Conservation (phyloP, 2,329 filamentous ascomycete species). For the Diaporthe capsici region DNA sequence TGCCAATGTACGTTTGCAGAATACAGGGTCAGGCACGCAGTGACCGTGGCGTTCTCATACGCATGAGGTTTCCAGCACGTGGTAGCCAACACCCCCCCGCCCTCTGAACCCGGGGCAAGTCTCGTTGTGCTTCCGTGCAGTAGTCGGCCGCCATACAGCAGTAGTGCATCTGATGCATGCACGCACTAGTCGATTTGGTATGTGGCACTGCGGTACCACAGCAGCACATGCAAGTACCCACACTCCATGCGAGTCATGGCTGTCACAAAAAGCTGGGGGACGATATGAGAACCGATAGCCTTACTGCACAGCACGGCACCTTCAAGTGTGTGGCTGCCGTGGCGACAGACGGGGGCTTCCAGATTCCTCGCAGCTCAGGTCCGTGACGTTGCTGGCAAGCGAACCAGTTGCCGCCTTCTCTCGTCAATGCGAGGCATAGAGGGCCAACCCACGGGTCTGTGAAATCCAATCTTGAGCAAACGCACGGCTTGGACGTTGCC, state of each 20-base stretch:
- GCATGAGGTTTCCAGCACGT: conserved; percentile 28
- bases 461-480: not conserved
- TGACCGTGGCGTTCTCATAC: conserved; percentile 20
- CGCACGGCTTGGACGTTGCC: conserved; percentile 5
- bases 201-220: conserved; percentile 1
- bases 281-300: conserved; percentile 28
- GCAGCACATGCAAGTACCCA: conserved; percentile 26
- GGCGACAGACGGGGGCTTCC: not conserved
- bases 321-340: not conserved
- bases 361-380: not conserved
- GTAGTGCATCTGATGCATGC: conserved; percentile 27
- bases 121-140: conserved; percentile 17
- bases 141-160: conserved; percentile 25
- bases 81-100: not conserved
- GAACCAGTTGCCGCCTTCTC: too few species aligned
- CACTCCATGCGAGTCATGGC: conserved; percentile 31
- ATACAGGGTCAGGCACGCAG: not conserved
- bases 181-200: conserved; percentile 1
- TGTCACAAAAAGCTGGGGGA: conserved; percentile 30
- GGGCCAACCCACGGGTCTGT: not conserved
- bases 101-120: conserved; percentile 30
- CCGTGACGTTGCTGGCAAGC: not conserved
- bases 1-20: not conserved
- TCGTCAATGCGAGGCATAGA: not conserved
- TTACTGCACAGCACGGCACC: not conserved